phyloP scores from a whole-genome alignment of 1,139 yeast species.

The Yamadazyma conglobata region DNA sequence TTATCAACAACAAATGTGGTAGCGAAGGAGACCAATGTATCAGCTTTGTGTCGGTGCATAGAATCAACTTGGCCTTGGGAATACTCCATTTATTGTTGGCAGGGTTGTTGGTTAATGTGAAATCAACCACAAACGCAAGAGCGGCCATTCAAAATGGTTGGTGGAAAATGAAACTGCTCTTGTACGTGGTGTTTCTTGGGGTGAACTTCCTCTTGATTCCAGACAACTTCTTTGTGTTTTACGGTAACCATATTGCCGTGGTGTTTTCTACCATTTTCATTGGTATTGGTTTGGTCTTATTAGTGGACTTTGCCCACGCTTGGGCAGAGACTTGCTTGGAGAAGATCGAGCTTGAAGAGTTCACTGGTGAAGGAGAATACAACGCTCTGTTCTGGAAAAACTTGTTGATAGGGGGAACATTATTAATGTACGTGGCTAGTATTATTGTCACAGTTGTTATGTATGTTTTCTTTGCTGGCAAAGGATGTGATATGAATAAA shows the following conservation, averaged over 20 bases:
- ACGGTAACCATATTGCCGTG: slow-evolving; percentile 90
- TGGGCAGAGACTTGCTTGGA: slow-evolving; percentile 98
- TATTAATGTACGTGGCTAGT: slow-evolving; percentile 75
- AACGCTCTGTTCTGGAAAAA: slow-evolving; percentile 69
- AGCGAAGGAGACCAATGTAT: slow-evolving; percentile 86
- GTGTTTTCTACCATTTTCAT: slow-evolving; percentile 81
- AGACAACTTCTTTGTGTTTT: slow-evolving; percentile 78
- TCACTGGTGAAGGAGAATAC: slow-evolving; percentile 51
- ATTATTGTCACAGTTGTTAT: slow-evolving; percentile 69
- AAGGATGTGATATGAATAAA: slow-evolving; percentile 89
- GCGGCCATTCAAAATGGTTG: slow-evolving; percentile 84
- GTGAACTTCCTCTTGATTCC: slow-evolving; percentile 73
- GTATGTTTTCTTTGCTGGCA: slow-evolving; percentile 79
- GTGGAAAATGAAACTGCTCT: slow-evolving; percentile 76
- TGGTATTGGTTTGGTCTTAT: slow-evolving; percentile 80
- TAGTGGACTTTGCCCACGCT: slow-evolving; percentile 97
- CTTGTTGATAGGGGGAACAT: slow-evolving; percentile 80
- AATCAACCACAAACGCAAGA: slow-evolving; percentile 75
- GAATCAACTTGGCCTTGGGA: slow-evolving; percentile 88
- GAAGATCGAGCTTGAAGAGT: slow-evolving; percentile 83
- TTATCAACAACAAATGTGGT: slow-evolving; percentile 54
- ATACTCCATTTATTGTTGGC: slow-evolving; percentile 73
- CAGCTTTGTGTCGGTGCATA: slow-evolving; percentile 89
- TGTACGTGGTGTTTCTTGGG: slow-evolving; percentile 57
- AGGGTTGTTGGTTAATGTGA: slow-evolving; percentile 63